phyloP scores from a whole-genome alignment of 148 eudicot genomes.

The Camellia sinensis region DNA sequence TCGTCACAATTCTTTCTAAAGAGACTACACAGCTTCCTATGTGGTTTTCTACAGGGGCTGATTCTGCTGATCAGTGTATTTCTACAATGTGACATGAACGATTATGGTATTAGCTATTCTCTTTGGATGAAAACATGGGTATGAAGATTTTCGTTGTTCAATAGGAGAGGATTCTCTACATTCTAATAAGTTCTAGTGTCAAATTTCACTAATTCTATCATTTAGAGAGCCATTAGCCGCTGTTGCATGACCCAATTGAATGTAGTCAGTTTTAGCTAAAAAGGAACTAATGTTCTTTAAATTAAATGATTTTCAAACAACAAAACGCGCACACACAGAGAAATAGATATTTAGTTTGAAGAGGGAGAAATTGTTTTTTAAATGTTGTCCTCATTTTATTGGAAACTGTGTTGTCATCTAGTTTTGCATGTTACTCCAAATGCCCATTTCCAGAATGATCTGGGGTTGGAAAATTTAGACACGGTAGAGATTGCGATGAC shows the following conservation, averaged over 20 bases:
- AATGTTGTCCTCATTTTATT: not conserved
- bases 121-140: not conserved
- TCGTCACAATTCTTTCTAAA: not conserved
- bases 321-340: not conserved
- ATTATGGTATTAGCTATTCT: not conserved
- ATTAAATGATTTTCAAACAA: not conserved
- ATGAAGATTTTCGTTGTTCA: not conserved
- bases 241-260: not conserved
- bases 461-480: constrained; percentile 84
- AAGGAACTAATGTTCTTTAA: not conserved
- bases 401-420: not conserved
- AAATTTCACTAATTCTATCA: not conserved
- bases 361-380: not conserved
- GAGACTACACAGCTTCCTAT: not conserved
- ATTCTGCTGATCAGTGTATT: not conserved
- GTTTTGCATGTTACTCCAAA: constrained; percentile 57
- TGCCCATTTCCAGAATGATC: constrained; percentile 82
- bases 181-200: not conserved
- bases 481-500: constrained; percentile 87
- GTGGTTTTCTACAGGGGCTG: not conserved
- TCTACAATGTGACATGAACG: not conserved
- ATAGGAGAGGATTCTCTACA: not conserved
- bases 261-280: not conserved
- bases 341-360: not conserved
- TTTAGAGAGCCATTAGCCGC: not conserved